Base-by-base conservation (phyloP, 306 rosid species). In the Notholithocarpus densiflorus region DNA sequence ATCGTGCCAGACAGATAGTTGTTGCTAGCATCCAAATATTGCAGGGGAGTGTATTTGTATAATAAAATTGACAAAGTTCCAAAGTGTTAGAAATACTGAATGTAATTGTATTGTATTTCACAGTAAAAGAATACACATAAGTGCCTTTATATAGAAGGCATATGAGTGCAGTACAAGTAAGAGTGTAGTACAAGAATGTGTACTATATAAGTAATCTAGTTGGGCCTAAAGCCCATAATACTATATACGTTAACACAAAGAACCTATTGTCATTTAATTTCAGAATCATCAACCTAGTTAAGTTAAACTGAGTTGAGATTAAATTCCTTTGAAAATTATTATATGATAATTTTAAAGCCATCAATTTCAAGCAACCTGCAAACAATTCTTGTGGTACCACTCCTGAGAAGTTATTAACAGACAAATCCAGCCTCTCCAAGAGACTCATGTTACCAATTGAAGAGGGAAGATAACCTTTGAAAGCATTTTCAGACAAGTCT, bases 261-360 rank as follows among this genome's bases (percentile, higher is more conserved):
- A 62, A 62, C 12, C 29, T 11, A 76, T 68, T 68, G 43, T 61
- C 21, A 14, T 72, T 66, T 15, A 77, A n/a, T 14, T 54, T 37
- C 55, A 77, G 1, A 2, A 0, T 0, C 3, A 0, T 0, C 9
- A 77, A 54, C 2, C 0, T 0, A n/a, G 26, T 2, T 14, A 23
- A 12, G 7, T 24, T 60, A 29, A 60, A 60, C 6, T 60, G 34
- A 7, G 13, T 60, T 26, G 34, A 24, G 68, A 23, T 23, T 11
- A 60, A 1, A 21, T 60, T 15, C 26, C 68, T 19, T 1, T 24
- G 15, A 60, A 60, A 60, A 5, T 6, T 24, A 24, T 62, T 62
- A 27, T 62, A 14, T 3, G n/a, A 14, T 10, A 77, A 26, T 1
- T 52, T 5, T 4, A 77, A 55, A 21, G 1, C 2, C 2, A 0